Evolutionary conservation across 192 early-diverging fungal species (phyloP).

Genomic region (Coemansia sp.): DNA sequence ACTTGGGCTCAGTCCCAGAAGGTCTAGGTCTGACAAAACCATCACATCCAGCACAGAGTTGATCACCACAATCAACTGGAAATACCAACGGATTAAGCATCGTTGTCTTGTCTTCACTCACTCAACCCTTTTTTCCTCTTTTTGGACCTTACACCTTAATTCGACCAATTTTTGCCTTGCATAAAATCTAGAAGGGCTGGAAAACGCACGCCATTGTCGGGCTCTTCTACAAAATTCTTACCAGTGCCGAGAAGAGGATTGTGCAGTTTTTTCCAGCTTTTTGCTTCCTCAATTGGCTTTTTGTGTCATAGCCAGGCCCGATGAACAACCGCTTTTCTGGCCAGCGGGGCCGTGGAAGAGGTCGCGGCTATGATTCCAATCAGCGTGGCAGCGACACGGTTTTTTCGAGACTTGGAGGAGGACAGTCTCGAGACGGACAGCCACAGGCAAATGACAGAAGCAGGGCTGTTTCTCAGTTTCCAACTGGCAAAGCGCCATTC

Average conservation of each 20-base stretch:
- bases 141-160: background rate
- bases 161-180: background rate
- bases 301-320: background rate
- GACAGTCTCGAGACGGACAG: background rate
- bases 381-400: constrained; percentile 22
- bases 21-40: no score
- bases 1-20: no score
- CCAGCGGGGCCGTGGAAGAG: constrained; percentile 38
- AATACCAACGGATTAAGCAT: background rate
- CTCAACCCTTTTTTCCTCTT: no score
- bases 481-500: constrained; percentile 23
- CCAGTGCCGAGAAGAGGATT: background rate
- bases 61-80: background rate
- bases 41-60: background rate
- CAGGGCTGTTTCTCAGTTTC: background rate
- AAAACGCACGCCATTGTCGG: background rate
- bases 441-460: background rate
- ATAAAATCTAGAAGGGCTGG: background rate
- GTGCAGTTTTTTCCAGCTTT: background rate
- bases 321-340: constrained; percentile 4
- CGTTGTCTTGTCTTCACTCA: no score
- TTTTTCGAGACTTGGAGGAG: constrained; percentile 30
- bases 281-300: background rate
- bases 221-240: background rate
- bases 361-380: constrained; percentile 24